phyloP scores from a whole-genome alignment of 306 rosid genomes.

The Morella rubra region DNA sequence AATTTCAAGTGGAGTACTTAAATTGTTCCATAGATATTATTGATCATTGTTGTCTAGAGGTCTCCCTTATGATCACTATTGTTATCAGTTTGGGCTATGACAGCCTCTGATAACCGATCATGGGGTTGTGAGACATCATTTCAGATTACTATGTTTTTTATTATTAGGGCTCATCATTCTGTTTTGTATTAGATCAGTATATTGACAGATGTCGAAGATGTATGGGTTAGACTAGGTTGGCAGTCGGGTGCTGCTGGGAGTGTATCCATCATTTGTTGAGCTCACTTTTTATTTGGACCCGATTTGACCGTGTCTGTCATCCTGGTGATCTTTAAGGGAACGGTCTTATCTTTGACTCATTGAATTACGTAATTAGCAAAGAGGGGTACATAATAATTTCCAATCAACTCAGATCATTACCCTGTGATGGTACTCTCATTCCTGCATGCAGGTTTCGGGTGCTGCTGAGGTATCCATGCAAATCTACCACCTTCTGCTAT shows the following conservation, averaged over 20 bases:
- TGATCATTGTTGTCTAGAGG: neutral
- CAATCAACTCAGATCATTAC: neutral
- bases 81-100: neutral
- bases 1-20: too few relatives aligned
- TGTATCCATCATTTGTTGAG: neutral
- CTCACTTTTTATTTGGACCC: conserved; percentile 20
- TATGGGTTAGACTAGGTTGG: neutral
- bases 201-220: neutral
- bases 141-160: neutral
- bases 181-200: too few relatives aligned
- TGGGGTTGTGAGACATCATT: neutral
- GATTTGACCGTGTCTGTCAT: neutral
- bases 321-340: too few relatives aligned
- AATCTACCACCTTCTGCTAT: conserved; percentile 83
- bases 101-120: neutral
- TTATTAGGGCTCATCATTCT: neutral
- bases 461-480: conserved; percentile 72
- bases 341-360: too few relatives aligned
- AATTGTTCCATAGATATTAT: neutral
- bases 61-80: neutral
- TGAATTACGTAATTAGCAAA: neutral
- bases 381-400: neutral
- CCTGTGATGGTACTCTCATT: conserved; percentile 20
- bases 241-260: neutral
- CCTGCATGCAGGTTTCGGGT: conserved; percentile 65